These are phyloP conservation scores for Lepidium sativum DNA, from an alignment of 345 rosid species.

Conservation along the genomic window DNA sequence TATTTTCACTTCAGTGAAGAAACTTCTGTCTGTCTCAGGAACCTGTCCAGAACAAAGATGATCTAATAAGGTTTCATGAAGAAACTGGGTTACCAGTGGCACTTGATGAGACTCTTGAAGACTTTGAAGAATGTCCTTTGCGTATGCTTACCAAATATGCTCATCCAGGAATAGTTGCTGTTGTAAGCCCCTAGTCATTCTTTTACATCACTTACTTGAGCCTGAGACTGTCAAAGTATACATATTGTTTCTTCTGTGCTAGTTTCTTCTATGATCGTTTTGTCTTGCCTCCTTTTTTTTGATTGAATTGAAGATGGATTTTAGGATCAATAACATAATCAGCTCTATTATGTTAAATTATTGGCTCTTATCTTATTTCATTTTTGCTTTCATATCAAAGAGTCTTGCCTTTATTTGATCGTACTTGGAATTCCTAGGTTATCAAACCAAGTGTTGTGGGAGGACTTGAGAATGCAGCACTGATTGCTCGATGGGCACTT, in stretches of 20 bases:
- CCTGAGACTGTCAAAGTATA: background rate
- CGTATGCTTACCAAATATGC: conserved; percentile 48
- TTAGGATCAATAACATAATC: background rate
- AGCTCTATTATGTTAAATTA: background rate
- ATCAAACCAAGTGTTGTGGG: conserved; percentile 87
- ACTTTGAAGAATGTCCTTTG: conserved; percentile 43
- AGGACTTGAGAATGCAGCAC: conserved; percentile 77
- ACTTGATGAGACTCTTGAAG: conserved; percentile 79
- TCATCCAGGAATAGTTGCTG: conserved; percentile 79
- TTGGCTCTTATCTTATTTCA: background rate
- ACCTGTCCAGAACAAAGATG: conserved; percentile 67
- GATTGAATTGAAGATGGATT: background rate
- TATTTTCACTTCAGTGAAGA: conserved; percentile 6
- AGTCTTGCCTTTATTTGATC: background rate
- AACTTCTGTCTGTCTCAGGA: conserved; percentile 46
- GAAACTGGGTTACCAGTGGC: conserved; percentile 90
- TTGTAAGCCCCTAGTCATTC: conserved; percentile 44
- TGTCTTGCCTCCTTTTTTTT: background rate
- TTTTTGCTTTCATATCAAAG: background rate
- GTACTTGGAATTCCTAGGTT: conserved; percentile 39
- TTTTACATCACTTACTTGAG: conserved; percentile 1
- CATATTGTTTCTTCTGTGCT: background rate
- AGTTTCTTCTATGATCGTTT: background rate
- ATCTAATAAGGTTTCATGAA: conserved; percentile 75
- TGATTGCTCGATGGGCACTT: conserved; percentile 81